phyloP scores from a whole-genome alignment of 129 eudicot genomes.

The Ambrosia artemisiifolia region DNA sequence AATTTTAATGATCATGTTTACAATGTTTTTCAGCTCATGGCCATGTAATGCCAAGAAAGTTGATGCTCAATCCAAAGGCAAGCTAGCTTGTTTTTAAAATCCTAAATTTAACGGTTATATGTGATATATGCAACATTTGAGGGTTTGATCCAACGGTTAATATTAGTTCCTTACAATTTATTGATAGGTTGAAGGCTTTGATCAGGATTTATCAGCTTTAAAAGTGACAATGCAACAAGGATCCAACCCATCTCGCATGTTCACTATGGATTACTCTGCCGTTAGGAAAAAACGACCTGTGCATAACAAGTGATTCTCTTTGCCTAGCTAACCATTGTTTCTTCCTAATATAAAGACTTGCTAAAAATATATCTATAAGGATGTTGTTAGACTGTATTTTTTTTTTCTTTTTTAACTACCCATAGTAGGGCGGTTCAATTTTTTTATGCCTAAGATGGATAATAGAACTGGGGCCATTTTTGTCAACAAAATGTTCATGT shows the following conservation, averaged over 20 bases:
- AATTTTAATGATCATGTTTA: background rate
- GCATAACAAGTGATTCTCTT: constrained; percentile 12
- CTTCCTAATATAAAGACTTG: background rate
- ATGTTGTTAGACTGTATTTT: background rate
- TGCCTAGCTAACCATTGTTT: background rate
- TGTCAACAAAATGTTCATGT: no score
- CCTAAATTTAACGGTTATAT: no score
- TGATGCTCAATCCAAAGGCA: constrained; percentile 20
- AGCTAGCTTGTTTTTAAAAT: background rate
- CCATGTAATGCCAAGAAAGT: constrained; percentile 26
- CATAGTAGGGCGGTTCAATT: background rate
- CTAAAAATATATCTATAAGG: background rate
- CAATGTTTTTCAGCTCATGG: constrained; percentile 19
- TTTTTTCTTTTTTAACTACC: background rate
- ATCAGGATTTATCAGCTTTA: background rate
- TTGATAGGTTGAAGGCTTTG: background rate
- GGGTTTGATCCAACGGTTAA: background rate
- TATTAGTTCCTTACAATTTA: no score
- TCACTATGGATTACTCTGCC: constrained; percentile 11
- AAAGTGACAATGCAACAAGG: constrained; percentile 13
- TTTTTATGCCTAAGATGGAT: no score
- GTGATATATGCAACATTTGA: no score
- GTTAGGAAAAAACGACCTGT: constrained; percentile 5
- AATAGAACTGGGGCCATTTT: no score
- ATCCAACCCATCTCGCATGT: background rate